Evolutionary conservation across 352 stramenopile species (phyloP), one percentile per base, ranked within the genome.

Genomic region (Nothophytophthora sp.): DNA sequence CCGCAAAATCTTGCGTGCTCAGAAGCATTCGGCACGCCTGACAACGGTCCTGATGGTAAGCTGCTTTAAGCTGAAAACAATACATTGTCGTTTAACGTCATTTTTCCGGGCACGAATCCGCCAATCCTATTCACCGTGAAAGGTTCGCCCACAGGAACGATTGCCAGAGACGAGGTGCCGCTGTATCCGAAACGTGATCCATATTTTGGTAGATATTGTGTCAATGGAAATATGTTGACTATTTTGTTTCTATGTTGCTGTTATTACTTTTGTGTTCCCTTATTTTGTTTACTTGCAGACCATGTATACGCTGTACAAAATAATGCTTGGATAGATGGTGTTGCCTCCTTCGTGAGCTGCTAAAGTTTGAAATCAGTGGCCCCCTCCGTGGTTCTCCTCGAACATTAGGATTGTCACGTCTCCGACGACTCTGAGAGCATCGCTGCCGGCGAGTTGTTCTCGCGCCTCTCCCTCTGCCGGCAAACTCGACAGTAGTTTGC

Each of bases 351-450:
- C 24, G 20, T 10, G 29, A 23, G 6, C n/a, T 57, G 18, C 29
- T 60, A 48, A 48, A 47, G 7, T 52, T 29, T 48, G 24, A 52
- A 42, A 47, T 60, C 30, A n/a, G 40, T 27, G 1, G 12, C n/a
- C 27, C 50, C 50, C 10, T 28, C 43, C 41, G 15, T 61, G 16
- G 39, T 65, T 30, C 42, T 55, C 16, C 27, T 60, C 19, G 43
- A 60, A 19, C 55, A 60, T 38, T 55, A 60, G 19, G 50, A 55
- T 18, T 34, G 23, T 15, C 42, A 65, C 47, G 56, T 55, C 13
- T 59, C 39, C 10, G 47, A 60, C n/a, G 48, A 55, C 23, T 40
- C 35, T 12, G 3, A 47, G 23, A 29, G 40, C 13, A 18, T 55
- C 6, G 42, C 34, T 36, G 37, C 28, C 15, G 32, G 49, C 7